A percentile compares a stretch with the other conserved stretches of the same genome.
Evolutionary conservation across 495 filamentous ascomycete genomes (phyloP).

Genomic region (Penicillium goetzii): DNA sequence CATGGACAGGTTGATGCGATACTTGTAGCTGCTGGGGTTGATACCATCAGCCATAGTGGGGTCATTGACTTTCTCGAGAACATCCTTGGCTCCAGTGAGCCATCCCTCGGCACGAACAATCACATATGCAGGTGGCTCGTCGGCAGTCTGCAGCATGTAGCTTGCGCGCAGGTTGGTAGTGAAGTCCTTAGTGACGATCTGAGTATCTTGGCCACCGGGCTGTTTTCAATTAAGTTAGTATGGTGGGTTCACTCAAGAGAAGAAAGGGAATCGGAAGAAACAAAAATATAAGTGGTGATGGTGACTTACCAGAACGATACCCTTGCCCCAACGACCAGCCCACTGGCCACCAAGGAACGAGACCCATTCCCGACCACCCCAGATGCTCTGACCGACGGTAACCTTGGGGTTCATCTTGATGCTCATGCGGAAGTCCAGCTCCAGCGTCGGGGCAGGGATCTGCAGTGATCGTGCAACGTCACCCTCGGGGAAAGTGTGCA

Average conservation of each 20-base stretch:
- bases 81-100: slow-evolving; percentile 59
- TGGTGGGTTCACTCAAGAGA: neutral
- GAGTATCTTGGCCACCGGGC: slow-evolving; percentile 65
- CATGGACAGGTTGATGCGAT: slow-evolving; percentile 61
- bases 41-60: slow-evolving; percentile 52
- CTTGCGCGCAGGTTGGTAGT: slow-evolving; percentile 56
- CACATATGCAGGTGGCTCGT: slow-evolving; percentile 63
- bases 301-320: slow-evolving; percentile 57
- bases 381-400: slow-evolving; percentile 54
- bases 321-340: slow-evolving; percentile 64
- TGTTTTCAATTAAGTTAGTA: slow-evolving; percentile 27
- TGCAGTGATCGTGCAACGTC: slow-evolving; percentile 56
- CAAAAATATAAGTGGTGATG: neutral
- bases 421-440: slow-evolving; percentile 66
- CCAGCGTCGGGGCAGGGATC: slow-evolving; percentile 58
- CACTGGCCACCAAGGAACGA: slow-evolving; percentile 61
- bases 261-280: neutral
- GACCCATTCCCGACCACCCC: slow-evolving; percentile 62
- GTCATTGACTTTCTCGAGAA: slow-evolving; percentile 61
- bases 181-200: slow-evolving; percentile 58
- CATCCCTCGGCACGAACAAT: slow-evolving; percentile 61
- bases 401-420: slow-evolving; percentile 63
- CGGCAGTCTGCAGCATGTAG: slow-evolving; percentile 60
- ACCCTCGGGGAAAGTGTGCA: slow-evolving; percentile 60
- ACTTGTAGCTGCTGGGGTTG: slow-evolving; percentile 61